phyloP scores from a whole-genome alignment of 768 basidiomycete species.

The Suillus hirtellus region DNA sequence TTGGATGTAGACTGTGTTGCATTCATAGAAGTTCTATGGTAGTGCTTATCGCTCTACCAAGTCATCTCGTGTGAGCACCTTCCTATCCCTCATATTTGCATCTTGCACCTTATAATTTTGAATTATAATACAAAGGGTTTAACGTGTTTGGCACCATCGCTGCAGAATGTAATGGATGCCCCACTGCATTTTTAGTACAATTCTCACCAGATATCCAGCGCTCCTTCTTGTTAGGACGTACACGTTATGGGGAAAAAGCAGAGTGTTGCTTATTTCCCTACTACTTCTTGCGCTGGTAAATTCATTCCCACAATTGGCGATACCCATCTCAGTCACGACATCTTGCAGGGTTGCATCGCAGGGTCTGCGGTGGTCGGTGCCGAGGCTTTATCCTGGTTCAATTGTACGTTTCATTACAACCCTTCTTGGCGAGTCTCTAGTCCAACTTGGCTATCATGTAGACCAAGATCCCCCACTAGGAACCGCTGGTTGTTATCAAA shows the following conservation, averaged over 20 bases:
- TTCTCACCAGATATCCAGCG: not conserved
- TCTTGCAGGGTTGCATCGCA: not conserved
- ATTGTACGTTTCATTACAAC: not conserved
- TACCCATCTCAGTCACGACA: not conserved
- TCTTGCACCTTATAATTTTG: not conserved
- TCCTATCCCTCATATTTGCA: not conserved
- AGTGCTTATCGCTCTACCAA: not conserved
- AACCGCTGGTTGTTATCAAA: not conserved
- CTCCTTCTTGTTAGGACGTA: constrained; percentile 2
- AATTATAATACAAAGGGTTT: not conserved
- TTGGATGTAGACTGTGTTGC: not conserved
- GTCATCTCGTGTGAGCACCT: not conserved
- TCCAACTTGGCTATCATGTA: not conserved
- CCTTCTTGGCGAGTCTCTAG: not conserved
- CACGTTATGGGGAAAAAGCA: constrained; percentile 2
- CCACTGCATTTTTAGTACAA: not conserved
- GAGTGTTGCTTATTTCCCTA: not conserved
- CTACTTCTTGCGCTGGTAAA: not conserved
- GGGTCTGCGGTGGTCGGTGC: not conserved
- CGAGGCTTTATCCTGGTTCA: not conserved
- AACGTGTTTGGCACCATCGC: not conserved
- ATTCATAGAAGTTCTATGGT: not conserved
- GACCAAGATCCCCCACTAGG: not conserved
- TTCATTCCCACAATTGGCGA: not conserved
- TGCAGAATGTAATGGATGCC: not conserved